Conservation (phyloP, 805 yeast genomes). For the Groenewaldozyma tartarivorans region DNA sequence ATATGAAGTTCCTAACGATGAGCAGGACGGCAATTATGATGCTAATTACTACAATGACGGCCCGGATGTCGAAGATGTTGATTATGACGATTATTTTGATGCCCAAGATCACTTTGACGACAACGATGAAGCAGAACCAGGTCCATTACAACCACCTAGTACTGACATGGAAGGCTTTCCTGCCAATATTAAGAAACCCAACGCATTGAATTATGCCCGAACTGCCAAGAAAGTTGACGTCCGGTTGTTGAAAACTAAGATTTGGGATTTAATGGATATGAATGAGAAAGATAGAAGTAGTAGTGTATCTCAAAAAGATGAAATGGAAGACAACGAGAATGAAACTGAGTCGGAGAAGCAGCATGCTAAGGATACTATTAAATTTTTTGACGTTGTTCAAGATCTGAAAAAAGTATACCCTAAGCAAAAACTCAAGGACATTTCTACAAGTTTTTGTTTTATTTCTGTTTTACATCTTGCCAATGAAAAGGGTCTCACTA, state of each 20-base stretch:
- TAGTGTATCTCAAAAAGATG: constrained; percentile 8
- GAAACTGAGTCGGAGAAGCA: constrained; percentile 18
- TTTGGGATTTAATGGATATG: constrained; percentile 45
- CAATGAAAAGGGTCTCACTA: constrained; percentile 66
- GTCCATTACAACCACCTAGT: neutral
- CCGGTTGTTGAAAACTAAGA: constrained; percentile 56
- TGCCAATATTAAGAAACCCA: constrained; percentile 18
- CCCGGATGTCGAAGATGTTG: constrained; percentile 24
- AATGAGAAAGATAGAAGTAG: constrained; percentile 4
- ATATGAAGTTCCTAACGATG: constrained; percentile 21
- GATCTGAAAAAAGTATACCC: constrained; percentile 46
- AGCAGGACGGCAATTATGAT: constrained; percentile 23
- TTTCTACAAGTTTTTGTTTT: constrained; percentile 79
- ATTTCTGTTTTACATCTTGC: constrained; percentile 78
- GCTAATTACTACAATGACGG: constrained; percentile 28
- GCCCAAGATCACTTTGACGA: constrained; percentile 10
- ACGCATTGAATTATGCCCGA: constrained; percentile 48
- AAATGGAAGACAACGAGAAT: constrained; percentile 25
- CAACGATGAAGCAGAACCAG: neutral
- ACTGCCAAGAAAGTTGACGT: constrained; percentile 77
- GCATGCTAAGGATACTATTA: constrained; percentile 7
- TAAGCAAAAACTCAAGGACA: constrained; percentile 47
- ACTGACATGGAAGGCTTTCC: constrained; percentile 4
- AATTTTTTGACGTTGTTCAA: constrained; percentile 40
- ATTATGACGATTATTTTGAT: constrained; percentile 8